Evolutionary conservation across 2,329 filamentous ascomycete species (phyloP).

Genomic region (Didymella lethalis): DNA sequence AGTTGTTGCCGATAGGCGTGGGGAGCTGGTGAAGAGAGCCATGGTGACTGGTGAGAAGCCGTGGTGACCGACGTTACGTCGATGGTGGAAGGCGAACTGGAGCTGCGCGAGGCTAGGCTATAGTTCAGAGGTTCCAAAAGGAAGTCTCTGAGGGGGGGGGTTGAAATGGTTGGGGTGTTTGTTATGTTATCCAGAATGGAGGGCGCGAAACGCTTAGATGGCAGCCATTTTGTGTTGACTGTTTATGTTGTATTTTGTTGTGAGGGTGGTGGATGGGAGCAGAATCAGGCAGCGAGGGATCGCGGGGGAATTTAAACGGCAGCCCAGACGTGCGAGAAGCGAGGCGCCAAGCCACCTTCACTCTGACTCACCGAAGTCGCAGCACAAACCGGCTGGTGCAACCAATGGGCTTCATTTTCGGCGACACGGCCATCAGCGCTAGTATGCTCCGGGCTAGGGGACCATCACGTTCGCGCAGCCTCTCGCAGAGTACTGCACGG

Average conservation of each 20-base stretch:
- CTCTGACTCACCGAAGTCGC: constrained; percentile 27
- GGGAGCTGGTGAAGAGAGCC: constrained; percentile 73
- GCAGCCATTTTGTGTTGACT: constrained; percentile 49
- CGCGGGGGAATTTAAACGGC: constrained; percentile 36
- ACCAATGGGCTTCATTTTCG: constrained; percentile 14
- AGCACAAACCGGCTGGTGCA: constrained; percentile 8
- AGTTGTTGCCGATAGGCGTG: constrained; percentile 61
- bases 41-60: constrained; percentile 78
- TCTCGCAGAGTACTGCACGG: constrained; percentile 18
- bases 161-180: constrained; percentile 38
- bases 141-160: constrained; percentile 50
- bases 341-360: constrained; percentile 28
- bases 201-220: constrained; percentile 47
- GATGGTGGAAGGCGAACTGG: constrained; percentile 64
- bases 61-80: constrained; percentile 81
- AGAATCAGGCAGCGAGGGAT: constrained; percentile 44
- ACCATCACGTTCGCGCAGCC: constrained; percentile 20
- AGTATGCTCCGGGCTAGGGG: constrained; percentile 7
- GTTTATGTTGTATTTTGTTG: constrained; percentile 37
- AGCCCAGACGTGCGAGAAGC: constrained; percentile 28
- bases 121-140: constrained; percentile 68
- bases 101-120: constrained; percentile 68
- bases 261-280: constrained; percentile 36
- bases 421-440: constrained; percentile 16
- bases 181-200: constrained; percentile 44